Base-by-base conservation (phyloP, 768 basidiomycete genomes). In the Leccinum incarnatum region DNA sequence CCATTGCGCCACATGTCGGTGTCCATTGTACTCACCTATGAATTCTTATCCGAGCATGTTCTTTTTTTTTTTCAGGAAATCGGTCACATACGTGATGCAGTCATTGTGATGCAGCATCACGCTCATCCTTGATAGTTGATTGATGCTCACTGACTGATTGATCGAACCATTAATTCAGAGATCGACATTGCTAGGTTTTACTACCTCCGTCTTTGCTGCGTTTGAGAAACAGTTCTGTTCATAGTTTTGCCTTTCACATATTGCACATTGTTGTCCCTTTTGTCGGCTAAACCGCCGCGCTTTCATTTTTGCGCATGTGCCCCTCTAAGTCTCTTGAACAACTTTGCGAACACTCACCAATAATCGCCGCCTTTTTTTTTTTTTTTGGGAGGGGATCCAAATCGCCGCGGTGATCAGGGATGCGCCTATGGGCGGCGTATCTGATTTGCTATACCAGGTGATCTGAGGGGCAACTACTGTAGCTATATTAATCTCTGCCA, bases 71-170 rank as follows among this genome's bases (percentile, higher is more conserved):
- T 29, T 6, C 30, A 66, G 65, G 50, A 23, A 46, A 55, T 49
- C 87, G 83, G 85, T 77, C 81, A 0, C 74, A 60, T 60, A 62
- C 4, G 77, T 85, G 8, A 66, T 86, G 61, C 84, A 85, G 62
- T 71, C 84, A 4, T 70, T 76, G 69, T 72, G 82, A 34, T 67
- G 78, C 58, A 86, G 85, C 57, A 72, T 85, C 23, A 86, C 83
- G 0, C 66, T 75, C 54, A 81, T 86, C 51, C 70, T 77, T 0
- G 85, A 86, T 60, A 76, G 85, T 84, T 34, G 32, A 37, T 42
- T 40, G 8, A 15, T 23, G 11, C 36, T 4, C 21, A 30, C 40
- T 37, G 23, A 12, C 12, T 5, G 14, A n/a, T 12, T 0, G 46
- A 25, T 23, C 17, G 25, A 36, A 19, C 12, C 12, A 5, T 40